Evolutionary conservation across 1,139 yeast genomes (phyloP), one percentile per base, ranked within the genome.

Genomic region (Candida smagusa): DNA sequence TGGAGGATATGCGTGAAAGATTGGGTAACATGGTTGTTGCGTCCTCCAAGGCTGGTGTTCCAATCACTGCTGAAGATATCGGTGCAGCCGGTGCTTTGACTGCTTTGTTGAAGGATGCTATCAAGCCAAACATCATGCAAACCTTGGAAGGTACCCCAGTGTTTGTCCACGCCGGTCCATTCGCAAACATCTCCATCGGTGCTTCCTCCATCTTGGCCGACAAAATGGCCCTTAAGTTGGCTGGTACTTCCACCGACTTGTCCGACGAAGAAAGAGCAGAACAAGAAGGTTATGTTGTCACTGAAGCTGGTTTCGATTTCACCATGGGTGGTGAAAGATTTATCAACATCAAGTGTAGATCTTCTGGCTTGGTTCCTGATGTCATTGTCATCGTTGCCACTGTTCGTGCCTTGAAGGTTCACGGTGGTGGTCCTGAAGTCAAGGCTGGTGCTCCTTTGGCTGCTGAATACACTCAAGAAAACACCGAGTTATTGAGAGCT

Each of bases 271-370:
- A 72, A 46, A 77, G 77, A 56, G 59, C 61, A 44, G 74, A 76
- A 51, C 80, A 83, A 59, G 79, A 84, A 50, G 97, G 97, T 50
- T 90, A 82, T 58, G 97, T 90, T 43, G 90, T 90, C 41, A 90
- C 97, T 36, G 97, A 90, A 65, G 97, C 97, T 27, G 98, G 97
- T 44, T 92, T 92, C 71, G 98, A 92, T 65, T 90, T 92, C 75
- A 92, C 97, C 39, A 92, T 92, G 97, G 98, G 98, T 59, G 97
- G 97, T 59, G 98, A 92, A 70, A 79, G 97, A 62, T 92, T 92
- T 71, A 79, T 90, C 65, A 90, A 92, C 72, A 92, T 92, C 68
- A 92, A 92, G 71, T 89, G 97, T 68, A 81, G 98, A 61, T 79
- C 95, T 23, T 84, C 95, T 7, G 97, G 97, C 2, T 76, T 90